Evolutionary conservation across 768 basidiomycete genomes (phyloP).

Genomic region (Fomitopsis serialis): DNA sequence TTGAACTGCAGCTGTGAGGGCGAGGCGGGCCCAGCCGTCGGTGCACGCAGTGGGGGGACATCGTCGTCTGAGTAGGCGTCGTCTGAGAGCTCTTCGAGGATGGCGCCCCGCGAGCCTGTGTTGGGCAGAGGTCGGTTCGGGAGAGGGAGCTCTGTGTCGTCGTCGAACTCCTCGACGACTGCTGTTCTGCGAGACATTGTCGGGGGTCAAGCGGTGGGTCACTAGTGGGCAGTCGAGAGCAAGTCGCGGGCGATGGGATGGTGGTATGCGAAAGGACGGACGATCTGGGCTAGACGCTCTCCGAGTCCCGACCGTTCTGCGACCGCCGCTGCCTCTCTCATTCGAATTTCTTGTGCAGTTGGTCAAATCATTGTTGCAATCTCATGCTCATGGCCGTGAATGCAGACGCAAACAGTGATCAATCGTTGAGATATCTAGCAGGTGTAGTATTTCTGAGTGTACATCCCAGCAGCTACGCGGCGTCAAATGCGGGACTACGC

Average conservation of each 20-base stretch:
- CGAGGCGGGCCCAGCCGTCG: conserved; percentile 49
- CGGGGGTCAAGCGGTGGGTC: background rate
- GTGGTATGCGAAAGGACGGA: background rate
- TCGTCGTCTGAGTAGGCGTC: conserved; percentile 30
- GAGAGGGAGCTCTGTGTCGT: conserved; percentile 87
- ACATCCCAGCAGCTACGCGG: too few relatives aligned
- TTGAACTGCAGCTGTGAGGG: conserved; percentile 32
- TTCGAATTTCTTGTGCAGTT: too few relatives aligned
- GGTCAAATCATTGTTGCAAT: too few relatives aligned
- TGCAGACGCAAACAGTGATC: too few relatives aligned
- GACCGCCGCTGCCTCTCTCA: too few relatives aligned
- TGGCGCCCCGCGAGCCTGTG: conserved; percentile 63
- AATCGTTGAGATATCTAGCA: too few relatives aligned
- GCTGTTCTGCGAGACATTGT: conserved; percentile 67
- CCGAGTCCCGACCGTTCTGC: background rate
- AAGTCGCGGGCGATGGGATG: background rate
- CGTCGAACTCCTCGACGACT: conserved; percentile 81
- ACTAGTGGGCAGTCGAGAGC: too few relatives aligned
- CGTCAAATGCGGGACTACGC: too few relatives aligned
- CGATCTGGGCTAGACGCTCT: background rate
- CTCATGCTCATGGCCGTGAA: too few relatives aligned
- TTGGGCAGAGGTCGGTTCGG: conserved; percentile 63
- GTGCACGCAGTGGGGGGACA: background rate
- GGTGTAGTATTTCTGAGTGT: too few relatives aligned
- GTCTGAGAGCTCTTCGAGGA: conserved; percentile 75